Conservation (phyloP, 306 rosid genomes). For the Amphicarpaea edgeworthii region DNA sequence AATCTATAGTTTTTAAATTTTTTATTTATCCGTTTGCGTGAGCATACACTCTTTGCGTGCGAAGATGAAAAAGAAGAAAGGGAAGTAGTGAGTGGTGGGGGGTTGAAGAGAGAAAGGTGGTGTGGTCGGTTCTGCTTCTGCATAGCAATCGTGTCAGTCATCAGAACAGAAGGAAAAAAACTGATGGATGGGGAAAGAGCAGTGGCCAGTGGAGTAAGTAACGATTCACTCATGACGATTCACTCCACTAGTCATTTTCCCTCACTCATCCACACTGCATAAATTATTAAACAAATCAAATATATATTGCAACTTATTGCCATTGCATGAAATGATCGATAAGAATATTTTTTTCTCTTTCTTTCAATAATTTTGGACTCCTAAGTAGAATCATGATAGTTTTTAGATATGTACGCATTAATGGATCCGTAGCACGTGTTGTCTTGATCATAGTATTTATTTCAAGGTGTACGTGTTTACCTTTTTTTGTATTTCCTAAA, state of each 20-base stretch:
- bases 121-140: constrained; percentile 53
- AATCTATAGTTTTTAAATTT: constrained; percentile 24
- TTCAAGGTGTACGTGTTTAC: not conserved
- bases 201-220: constrained; percentile 54
- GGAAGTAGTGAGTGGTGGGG: constrained; percentile 42
- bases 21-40: constrained; percentile 51
- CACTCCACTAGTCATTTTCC: constrained; percentile 25
- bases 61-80: constrained; percentile 48
- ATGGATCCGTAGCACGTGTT: constrained; percentile 44
- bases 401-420: constrained; percentile 26
- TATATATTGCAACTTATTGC: not conserved
- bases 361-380: constrained; percentile 5
- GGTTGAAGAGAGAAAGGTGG: constrained; percentile 14
- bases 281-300: too few species aligned
- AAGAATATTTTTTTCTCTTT: not conserved
- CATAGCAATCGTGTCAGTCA: constrained; percentile 58
- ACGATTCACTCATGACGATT: constrained; percentile 43
- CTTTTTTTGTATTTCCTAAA: not conserved
- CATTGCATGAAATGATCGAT: not conserved
- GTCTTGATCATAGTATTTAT: constrained; percentile 30
- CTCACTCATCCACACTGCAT: too few species aligned
- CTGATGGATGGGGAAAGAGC: constrained; percentile 60
- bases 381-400: constrained; percentile 41
- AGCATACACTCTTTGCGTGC: constrained; percentile 53
- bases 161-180: constrained; percentile 44